These are phyloP conservation scores for Juglanconis sp. DNA, from an alignment of 2,329 filamentous ascomycete genomes.

Conservation along the genomic window DNA sequence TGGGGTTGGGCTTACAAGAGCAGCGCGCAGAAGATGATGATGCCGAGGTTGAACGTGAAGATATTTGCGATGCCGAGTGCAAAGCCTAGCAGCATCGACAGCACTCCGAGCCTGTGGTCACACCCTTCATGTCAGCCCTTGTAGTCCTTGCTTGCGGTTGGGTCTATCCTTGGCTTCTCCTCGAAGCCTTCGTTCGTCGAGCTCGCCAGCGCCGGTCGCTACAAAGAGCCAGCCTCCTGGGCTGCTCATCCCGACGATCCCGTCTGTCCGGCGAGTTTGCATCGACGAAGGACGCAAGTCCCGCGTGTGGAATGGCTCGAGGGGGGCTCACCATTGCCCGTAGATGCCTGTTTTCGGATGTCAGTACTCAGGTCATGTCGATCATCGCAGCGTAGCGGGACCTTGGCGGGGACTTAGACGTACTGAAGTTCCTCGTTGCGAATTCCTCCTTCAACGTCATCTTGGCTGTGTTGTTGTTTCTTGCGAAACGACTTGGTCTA, in stretches of 20 bases:
- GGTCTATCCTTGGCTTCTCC: background rate
- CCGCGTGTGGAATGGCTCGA: background rate
- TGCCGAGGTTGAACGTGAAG: conserved; percentile 49
- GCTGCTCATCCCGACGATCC: background rate
- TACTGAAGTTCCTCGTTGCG: conserved; percentile 72
- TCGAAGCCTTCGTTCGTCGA: background rate
- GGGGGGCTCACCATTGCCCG: conserved; percentile 64
- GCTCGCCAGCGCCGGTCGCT: background rate
- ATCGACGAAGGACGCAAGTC: conserved; percentile 6
- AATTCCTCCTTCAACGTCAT: conserved; percentile 73
- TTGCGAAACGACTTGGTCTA: conserved; percentile 1
- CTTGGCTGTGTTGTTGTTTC: conserved; percentile 34
- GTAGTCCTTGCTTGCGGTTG: background rate
- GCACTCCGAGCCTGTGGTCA: conserved; percentile 58
- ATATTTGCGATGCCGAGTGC: conserved; percentile 67
- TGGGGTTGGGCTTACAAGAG: conserved; percentile 45
- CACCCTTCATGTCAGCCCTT: conserved; percentile 20
- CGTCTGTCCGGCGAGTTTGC: background rate
- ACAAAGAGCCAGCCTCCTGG: background rate
- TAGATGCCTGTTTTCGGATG: conserved; percentile 58
- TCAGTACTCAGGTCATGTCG: conserved; percentile 29
- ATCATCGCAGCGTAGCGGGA: conserved; percentile 8
- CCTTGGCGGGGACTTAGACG: conserved; percentile 28
- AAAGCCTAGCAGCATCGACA: conserved; percentile 69
- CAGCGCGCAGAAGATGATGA: conserved; percentile 52